Percentiles rank a stretch among this genome's conserved stretches.
Evolutionary conservation across 495 filamentous ascomycete genomes (phyloP).

Genomic region (Penicillium turbatum): DNA sequence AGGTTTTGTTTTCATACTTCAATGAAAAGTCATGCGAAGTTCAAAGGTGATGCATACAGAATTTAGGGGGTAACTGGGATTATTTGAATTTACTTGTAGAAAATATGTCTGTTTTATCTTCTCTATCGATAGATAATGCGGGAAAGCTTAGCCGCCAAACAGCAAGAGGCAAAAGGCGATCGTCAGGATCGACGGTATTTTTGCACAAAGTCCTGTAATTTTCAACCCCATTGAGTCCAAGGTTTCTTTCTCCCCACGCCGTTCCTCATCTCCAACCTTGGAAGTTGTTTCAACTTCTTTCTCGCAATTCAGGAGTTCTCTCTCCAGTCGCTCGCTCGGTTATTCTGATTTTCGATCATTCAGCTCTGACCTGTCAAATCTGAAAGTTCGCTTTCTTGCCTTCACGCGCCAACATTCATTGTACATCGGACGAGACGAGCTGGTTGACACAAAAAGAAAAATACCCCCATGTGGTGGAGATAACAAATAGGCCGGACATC

Average conservation of each 20-base stretch:
- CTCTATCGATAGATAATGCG: not conserved
- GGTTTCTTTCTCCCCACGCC: slow-evolving; percentile 19
- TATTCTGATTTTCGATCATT: slow-evolving; percentile 7
- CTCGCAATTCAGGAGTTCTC: slow-evolving; percentile 7
- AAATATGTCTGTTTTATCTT: no score
- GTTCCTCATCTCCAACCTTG: not conserved
- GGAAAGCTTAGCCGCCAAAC: slow-evolving; percentile 9
- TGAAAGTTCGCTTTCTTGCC: not conserved
- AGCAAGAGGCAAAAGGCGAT: slow-evolving; percentile 3
- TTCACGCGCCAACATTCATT: not conserved
- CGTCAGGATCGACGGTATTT: slow-evolving; percentile 16
- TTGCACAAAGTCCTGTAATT: slow-evolving; percentile 13
- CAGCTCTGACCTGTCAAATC: slow-evolving; percentile 9
- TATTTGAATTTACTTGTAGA: no score
- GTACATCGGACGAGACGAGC: slow-evolving; percentile 4
- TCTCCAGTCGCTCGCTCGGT: slow-evolving; percentile 27
- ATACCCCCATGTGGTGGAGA: slow-evolving; percentile 14
- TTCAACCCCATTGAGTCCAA: slow-evolving; percentile 8
- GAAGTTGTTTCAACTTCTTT: slow-evolving; percentile 9
- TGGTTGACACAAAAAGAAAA: not conserved
- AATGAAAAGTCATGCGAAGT: not conserved
- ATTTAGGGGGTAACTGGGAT: no score
- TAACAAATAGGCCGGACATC: slow-evolving; percentile 5
- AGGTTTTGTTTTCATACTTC: no score
- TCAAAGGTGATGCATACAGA: not conserved